Base-by-base conservation (phyloP, 768 basidiomycete species). In the Mycena polygramma region DNA sequence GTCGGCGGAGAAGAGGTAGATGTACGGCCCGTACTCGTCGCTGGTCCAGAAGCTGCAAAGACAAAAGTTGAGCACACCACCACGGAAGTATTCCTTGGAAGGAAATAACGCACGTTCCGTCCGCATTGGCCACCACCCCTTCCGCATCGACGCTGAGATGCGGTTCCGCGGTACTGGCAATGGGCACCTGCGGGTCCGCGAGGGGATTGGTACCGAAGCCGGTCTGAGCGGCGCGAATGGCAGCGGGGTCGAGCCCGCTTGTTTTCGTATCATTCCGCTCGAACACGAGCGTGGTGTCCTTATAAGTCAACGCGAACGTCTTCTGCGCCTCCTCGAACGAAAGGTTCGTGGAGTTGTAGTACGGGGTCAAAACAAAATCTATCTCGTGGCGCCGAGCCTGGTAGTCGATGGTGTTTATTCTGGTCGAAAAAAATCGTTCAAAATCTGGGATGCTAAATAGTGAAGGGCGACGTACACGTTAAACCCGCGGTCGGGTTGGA, bases 21-120 rank as follows among this genome's bases (percentile, higher is more conserved):
- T 88, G 73, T 89, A 89, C 4, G 89, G 89, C 1, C 90, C 91
- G 71, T 92, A 92, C 79, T 92, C 91, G 75, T 92, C 91, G 73
- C 88, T 88, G 37, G 88, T 81, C 90, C 89, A 91, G 78, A 84
- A 89, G 0, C 89, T 90, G n/a, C 10, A n/a, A 39, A n/a, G 20
- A 10, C 22, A 36, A 15, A 0, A n/a, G 1, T n/a, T 55, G 67
- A 22, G n/a, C 36, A 52, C 22, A 57, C 7, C 64, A 20, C 48
- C 9, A n/a, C 24, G 19, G 7, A 15, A 37, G 51, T 30, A 41
- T 20, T 30, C 1, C 43, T 22, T 30, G 35, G 46, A 39, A 52
- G 3, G 41, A 51, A 11, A 37, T 3, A 3, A 78, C 86, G 63
- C 67, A 89, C 88, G 85, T 86, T 73, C 91, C 91, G 71, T 92